Base-by-base conservation (phyloP, 169 alveolate genomes). In the Eimeria praecox region DNA sequence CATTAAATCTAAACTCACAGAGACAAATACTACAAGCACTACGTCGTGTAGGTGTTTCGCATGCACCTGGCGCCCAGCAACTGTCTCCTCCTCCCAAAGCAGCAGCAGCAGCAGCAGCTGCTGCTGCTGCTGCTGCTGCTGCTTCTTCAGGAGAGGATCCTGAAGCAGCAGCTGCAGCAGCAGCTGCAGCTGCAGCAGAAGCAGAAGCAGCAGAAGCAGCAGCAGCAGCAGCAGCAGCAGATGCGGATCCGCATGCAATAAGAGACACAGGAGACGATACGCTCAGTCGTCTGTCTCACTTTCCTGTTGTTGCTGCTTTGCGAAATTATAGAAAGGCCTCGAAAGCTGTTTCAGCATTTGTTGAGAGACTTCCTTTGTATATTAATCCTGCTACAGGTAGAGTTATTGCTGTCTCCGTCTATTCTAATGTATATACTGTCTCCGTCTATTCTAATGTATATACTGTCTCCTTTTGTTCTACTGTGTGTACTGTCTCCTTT, bases 301-400 rank as follows among this genome's bases (percentile, higher is more conserved):
- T 96, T 87, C 98, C 98, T 33, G 98, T 97, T 59, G 97, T 98
- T 38, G 94, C 92, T 75, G 97, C 98, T 22, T 78, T 98, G 78
- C 54, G 99, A 20, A 98, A 97, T 54, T 97, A 97, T 83, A 94
- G 99, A 91, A 97, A 93, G 85, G 94, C 97, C 38, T 95, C 98
- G 69, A 98, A 98, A 56, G 98, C 98, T 27, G 96, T 97, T 88
- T 95, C 98, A 5, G 98, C 98, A 35, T 98, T 98, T 85, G 97
- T 97, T 44, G 97, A 97, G 85, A 97, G 97, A 88, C 95, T 98
- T 44, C 99, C 99, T 27, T 89, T 94, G 90, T 98, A 98, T 83
- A 97, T 98, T 88, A 96, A 95, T 82, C 71, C 85, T 18, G 44
- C 52, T 46, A 96, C 98, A 0, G 97, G 97, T 95, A 44, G 12